Conservation (phyloP, 805 yeast species). For the Wickerhamiella bombiphila region DNA sequence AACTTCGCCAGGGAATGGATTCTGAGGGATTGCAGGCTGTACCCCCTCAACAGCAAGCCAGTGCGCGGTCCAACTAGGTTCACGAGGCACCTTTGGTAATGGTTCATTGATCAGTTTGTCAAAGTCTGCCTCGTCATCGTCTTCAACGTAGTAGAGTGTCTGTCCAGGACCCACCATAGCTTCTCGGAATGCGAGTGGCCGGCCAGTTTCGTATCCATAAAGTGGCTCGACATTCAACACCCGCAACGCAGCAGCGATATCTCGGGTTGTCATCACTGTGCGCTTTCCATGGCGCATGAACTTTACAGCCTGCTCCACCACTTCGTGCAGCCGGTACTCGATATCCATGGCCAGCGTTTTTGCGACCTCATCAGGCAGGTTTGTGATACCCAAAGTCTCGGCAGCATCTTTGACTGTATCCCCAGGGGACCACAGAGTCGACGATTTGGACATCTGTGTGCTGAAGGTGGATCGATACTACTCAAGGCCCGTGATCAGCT, state of each 20-base stretch:
- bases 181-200: conserved; percentile 67
- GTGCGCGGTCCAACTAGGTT: conserved; percentile 75
- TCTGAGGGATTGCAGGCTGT: conserved; percentile 94
- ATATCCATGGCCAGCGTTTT: conserved; percentile 96
- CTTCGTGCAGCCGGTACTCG: conserved; percentile 93
- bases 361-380: conserved; percentile 79
- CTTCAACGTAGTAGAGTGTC: conserved; percentile 78
- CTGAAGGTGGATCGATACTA: neutral
- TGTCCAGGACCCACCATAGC: conserved; percentile 87
- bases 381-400: conserved; percentile 66
- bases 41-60: conserved; percentile 99
- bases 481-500: neutral
- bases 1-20: conserved; percentile 67
- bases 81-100: conserved; percentile 86
- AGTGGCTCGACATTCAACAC: conserved; percentile 83
- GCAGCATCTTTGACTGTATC: conserved; percentile 96
- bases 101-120: conserved; percentile 89
- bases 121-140: conserved; percentile 82
- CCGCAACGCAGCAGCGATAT: conserved; percentile 65
- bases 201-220: conserved; percentile 29
- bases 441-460: conserved; percentile 24
- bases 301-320: conserved; percentile 86
- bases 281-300: conserved; percentile 92
- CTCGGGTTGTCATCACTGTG: conserved; percentile 63
- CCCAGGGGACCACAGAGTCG: conserved; percentile 93